These are phyloP conservation scores for Uronychia setigera DNA, from an alignment of 73 alveolate species.

Conservation along the genomic window DNA sequence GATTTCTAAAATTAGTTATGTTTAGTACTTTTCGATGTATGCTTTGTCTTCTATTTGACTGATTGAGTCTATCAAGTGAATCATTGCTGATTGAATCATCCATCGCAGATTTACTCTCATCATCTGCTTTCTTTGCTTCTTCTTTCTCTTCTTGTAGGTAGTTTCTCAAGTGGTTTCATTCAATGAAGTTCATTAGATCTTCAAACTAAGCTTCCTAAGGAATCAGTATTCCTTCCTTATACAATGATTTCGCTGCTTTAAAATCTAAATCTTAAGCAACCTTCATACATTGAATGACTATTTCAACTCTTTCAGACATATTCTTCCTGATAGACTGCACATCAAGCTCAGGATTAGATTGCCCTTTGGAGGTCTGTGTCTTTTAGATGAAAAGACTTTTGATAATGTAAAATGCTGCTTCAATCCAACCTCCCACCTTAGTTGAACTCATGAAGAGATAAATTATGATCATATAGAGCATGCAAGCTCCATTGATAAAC, in stretches of 20 bases:
- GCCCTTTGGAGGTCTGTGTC: neutral
- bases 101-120: no score
- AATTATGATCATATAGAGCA: neutral
- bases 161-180: neutral
- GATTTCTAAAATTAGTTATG: neutral
- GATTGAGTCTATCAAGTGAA: neutral
- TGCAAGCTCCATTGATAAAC: neutral
- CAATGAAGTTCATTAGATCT: neutral
- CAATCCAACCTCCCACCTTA: neutral
- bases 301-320: neutral
- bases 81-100: no score
- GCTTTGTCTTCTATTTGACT: neutral
- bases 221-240: neutral
- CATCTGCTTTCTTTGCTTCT: neutral
- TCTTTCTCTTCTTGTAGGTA: neutral
- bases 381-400: no score
- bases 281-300: neutral
- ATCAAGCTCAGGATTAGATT: neutral
- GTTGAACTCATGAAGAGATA: neutral
- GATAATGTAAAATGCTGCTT: neutral
- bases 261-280: neutral
- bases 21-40: neutral
- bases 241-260: neutral
- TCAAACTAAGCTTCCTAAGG: neutral
- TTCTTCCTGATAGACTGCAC: neutral